Evolutionary conservation across 2,329 filamentous ascomycete genomes (phyloP).

Genomic region (Hypoxylon sp.): DNA sequence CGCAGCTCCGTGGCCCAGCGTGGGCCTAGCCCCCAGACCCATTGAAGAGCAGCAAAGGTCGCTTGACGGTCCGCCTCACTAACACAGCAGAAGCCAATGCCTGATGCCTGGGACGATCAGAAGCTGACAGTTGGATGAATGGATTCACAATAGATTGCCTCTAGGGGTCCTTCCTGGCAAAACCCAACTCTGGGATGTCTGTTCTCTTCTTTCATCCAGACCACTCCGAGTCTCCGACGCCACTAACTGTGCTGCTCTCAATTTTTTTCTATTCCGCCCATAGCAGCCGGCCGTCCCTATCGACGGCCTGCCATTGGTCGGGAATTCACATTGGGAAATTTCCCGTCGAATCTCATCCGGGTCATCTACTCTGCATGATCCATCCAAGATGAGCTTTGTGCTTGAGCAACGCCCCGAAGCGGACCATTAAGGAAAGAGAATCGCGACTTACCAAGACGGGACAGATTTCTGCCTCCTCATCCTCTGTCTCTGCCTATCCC

Average conservation of each 20-base stretch:
- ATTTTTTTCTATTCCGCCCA: slow-evolving; percentile 29
- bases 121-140: slow-evolving; percentile 37
- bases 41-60: not conserved
- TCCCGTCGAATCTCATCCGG: slow-evolving; percentile 50
- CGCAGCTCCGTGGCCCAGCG: slow-evolving; percentile 49
- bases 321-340: slow-evolving; percentile 46
- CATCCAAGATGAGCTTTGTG: slow-evolving; percentile 41
- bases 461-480: slow-evolving; percentile 31
- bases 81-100: slow-evolving; percentile 25
- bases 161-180: slow-evolving; percentile 19
- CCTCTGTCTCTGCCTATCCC: slow-evolving; percentile 14
- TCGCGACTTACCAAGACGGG: slow-evolving; percentile 43
- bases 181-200: slow-evolving; percentile 2
- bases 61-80: slow-evolving; percentile 49
- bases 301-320: slow-evolving; percentile 46
- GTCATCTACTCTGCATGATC: slow-evolving; percentile 43
- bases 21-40: slow-evolving; percentile 31
- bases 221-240: slow-evolving; percentile 36
- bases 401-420: slow-evolving; percentile 33
- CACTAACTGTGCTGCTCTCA: slow-evolving; percentile 15
- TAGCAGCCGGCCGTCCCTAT: slow-evolving; percentile 37
- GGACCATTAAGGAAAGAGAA: slow-evolving; percentile 42
- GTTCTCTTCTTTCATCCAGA: slow-evolving; percentile 28
- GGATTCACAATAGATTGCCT: slow-evolving; percentile 41
- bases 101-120: slow-evolving; percentile 30